Base-by-base conservation (phyloP, 495 filamentous ascomycete genomes). In the Corynascus novoguineensis region DNA sequence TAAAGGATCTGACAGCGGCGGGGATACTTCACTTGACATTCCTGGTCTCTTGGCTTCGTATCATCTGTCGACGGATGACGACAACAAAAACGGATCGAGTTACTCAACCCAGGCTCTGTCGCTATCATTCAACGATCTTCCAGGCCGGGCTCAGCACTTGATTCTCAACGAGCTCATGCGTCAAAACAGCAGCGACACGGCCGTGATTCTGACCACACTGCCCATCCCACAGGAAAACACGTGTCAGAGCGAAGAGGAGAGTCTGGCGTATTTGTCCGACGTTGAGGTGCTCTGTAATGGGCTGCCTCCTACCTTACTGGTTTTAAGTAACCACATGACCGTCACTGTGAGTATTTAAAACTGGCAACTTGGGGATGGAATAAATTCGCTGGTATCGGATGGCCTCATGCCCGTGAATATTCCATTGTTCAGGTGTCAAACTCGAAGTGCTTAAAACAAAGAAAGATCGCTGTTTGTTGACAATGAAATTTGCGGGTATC, bases 241-340 rank as follows among this genome's bases (percentile, higher is more conserved):
- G 4, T 82, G 81, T 60, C 72, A 80, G 53, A 87, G 82, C 55
- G 86, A 87, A 62, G 77, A 80, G 52, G 82, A 84, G 3, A 88
- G 86, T 66, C 62, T 85, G 34, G 79, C 79, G 32, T 95, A 91
- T 70, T 69, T 95, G 35, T 82, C 76, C 54, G 88, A 92, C 66
- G 74, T 95, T 50, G 88, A 92, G 64, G 82, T 92, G 37, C 69
- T 88, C 53, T 89, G 83, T 68, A 76, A 84, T 60, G 83, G 77
- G 2, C 68, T 84, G 50, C 85, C 87, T 44, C 86, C 90, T 10
- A 79, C 84, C 48, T 66, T 95, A 31, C 60, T 93, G 60, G 86
- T 95, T n/a, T 81, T 93, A 72, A 90, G 86, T 65, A 95, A 93
- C 72, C 90, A 86, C 59, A 88, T 95, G 86, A 92, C 88, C 14